Conservation (phyloP, 345 rosid genomes). For the Toxicodendron radicans region DNA sequence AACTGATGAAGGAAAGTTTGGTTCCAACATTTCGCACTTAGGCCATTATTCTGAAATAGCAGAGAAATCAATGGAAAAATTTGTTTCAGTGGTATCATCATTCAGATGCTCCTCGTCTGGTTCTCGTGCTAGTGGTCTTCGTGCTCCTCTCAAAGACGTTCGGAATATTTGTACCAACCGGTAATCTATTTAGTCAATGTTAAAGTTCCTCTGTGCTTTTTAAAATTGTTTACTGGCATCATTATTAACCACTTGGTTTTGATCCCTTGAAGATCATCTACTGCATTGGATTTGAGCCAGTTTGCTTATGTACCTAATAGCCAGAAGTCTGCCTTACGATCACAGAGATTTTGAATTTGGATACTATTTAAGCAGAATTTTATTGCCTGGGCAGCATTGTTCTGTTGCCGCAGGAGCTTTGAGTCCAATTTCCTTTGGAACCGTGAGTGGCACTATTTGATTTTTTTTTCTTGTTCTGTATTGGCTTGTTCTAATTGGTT, state of each 20-base stretch:
- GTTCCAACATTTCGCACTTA: slow-evolving; percentile 75
- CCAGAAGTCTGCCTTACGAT: slow-evolving; percentile 26
- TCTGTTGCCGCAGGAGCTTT: slow-evolving; percentile 5
- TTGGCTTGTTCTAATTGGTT: background rate
- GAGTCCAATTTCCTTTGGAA: background rate
- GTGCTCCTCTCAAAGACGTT: slow-evolving; percentile 79
- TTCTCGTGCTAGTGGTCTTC: slow-evolving; percentile 94
- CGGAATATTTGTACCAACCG: slow-evolving; percentile 45
- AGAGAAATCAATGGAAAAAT: slow-evolving; percentile 76
- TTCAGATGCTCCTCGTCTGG: slow-evolving; percentile 62
- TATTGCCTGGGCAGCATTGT: background rate
- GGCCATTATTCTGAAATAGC: slow-evolving; percentile 69
- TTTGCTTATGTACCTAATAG: slow-evolving; percentile 56
- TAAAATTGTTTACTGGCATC: background rate
- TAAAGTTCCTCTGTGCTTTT: background rate
- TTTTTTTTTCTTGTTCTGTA: background rate
- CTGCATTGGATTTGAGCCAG: slow-evolving; percentile 49
- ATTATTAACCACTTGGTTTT: slow-evolving; percentile 9
- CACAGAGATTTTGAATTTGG: slow-evolving; percentile 38
- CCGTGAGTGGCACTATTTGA: slow-evolving; percentile 4
- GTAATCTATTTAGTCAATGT: slow-evolving; percentile 32
- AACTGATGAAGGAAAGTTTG: slow-evolving; percentile 54
- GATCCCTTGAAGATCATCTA: slow-evolving; percentile 44
- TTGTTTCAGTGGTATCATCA: slow-evolving; percentile 72
- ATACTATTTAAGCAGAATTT: slow-evolving; percentile 18